Percentiles rank a stretch among this genome's conserved stretches.
Evolutionary conservation across 495 filamentous ascomycete genomes (phyloP).

Genomic region (Sphaerosporella brunnea): DNA sequence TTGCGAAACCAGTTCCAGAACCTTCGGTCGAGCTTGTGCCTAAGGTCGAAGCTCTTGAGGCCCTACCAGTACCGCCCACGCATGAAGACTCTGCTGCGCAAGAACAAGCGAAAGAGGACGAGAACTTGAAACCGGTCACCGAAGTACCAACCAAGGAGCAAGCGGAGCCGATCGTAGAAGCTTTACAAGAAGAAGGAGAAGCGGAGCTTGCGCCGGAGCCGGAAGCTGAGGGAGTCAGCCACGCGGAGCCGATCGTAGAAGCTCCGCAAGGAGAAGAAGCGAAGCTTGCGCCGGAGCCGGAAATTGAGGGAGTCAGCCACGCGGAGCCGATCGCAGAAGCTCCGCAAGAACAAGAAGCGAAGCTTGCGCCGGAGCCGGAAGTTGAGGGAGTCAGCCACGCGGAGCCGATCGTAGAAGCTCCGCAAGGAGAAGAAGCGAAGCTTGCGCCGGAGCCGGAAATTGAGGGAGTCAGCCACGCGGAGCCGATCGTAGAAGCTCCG

Average conservation of each 20-base stretch:
- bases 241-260: neutral
- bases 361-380: conserved; percentile 2
- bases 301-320: neutral
- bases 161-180: too few relatives aligned
- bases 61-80: too few relatives aligned
- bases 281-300: conserved; percentile 3
- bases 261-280: neutral
- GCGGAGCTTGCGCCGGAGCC: conserved; percentile 7
- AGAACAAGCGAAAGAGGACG: conserved; percentile 2
- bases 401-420: too few relatives aligned
- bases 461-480: neutral
- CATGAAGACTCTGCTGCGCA: conserved; percentile 1
- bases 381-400: neutral
- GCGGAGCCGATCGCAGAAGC: neutral
- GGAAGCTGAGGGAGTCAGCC: conserved; percentile 3
- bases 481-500: too few relatives aligned
- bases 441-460: neutral
- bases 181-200: conserved; percentile 5
- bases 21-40: too few relatives aligned
- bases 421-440: conserved; percentile 1
- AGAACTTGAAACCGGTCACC: too few relatives aligned
- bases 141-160: too few relatives aligned
- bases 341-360: neutral
- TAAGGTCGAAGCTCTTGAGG: too few relatives aligned
- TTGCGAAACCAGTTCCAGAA: too few relatives aligned